These are phyloP conservation scores for Dendryphion nanum DNA, from an alignment of 2,329 filamentous ascomycete species.

Conservation along the genomic window DNA sequence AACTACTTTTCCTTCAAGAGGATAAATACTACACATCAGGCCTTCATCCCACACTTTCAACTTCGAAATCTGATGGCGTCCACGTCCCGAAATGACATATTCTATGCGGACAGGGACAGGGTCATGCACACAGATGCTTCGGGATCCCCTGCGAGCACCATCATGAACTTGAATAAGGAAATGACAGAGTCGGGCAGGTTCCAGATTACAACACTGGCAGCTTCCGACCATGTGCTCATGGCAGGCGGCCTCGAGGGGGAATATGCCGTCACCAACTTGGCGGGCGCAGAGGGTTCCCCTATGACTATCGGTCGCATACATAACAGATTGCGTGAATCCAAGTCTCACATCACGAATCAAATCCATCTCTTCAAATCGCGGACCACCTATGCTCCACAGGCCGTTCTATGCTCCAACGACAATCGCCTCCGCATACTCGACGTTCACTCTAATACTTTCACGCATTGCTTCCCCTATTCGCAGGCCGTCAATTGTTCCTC, in stretches of 20 bases:
- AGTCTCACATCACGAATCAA: slow-evolving; percentile 59
- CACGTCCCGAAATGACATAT: slow-evolving; percentile 54
- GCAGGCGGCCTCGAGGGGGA: slow-evolving; percentile 59
- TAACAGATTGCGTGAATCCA: slow-evolving; percentile 46
- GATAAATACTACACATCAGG: slow-evolving; percentile 50
- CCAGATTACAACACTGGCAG: slow-evolving; percentile 55
- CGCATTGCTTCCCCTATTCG: slow-evolving; percentile 55
- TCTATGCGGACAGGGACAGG: slow-evolving; percentile 50
- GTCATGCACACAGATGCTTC: slow-evolving; percentile 52
- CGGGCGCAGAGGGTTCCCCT: slow-evolving; percentile 33
- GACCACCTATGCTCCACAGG: slow-evolving; percentile 47
- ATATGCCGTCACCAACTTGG: slow-evolving; percentile 51
- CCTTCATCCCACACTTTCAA: slow-evolving; percentile 58
- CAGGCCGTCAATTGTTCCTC: slow-evolving; percentile 71
- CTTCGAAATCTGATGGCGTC: slow-evolving; percentile 58
- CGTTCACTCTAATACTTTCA: slow-evolving; percentile 57
- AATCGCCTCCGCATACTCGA: slow-evolving; percentile 55
- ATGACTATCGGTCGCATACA: slow-evolving; percentile 49
- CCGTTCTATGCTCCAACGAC: slow-evolving; percentile 60
- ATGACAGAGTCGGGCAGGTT: slow-evolving; percentile 40
- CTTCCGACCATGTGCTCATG: slow-evolving; percentile 50
- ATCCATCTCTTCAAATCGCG: slow-evolving; percentile 54
- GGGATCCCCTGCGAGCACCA: slow-evolving; percentile 39
- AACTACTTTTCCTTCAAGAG: slow-evolving; percentile 49
- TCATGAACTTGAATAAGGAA: slow-evolving; percentile 51